Base-by-base conservation (phyloP, 2,329 filamentous ascomycete genomes). In the Sporothrix euskadiensis region DNA sequence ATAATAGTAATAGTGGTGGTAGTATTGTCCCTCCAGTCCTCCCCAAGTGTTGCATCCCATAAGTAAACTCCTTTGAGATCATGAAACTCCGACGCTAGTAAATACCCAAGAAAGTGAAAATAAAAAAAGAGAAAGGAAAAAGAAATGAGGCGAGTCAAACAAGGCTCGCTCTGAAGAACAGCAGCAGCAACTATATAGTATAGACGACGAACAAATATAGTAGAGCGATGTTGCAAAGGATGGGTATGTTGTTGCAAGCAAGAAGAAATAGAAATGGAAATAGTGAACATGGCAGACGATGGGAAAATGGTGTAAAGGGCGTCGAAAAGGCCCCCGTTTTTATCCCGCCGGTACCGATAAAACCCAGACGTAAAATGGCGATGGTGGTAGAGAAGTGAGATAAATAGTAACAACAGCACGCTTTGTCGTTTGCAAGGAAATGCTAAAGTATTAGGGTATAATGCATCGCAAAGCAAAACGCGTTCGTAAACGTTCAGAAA, bases 11-110 rank as follows among this genome's bases (percentile, higher is more conserved):
- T 52, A 47, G 10, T 68, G 35, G 65, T 32, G 19, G 26, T 52
- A 47, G 39, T 49, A 44, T 44, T 47, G 61, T 32, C 47, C 66
- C 19, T 39, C 47, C n/a, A 44, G 32, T 41, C n/a, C 61, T 12
- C 71, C 71, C 30, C n/a, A 26, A 66, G n/a, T 41, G 22, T 44
- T 47, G 65, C 63, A 26, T 69, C 71, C 39, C 19, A 22, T 39
- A 32, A 47, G 14, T 39, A 71, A 71, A 70, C 66, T 41, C 68
- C 73, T 63, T 47, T 57, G 41, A 32, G 30, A 63, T 56, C 41
- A 30, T 61, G 39, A 77, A 76, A 69, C 74, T 81, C 76, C 77
- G 73, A 75, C 77, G 77, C 76, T 78, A 73, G 73, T 75, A 70
- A 49, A 52, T n/a, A 71, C 52, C 57, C 14, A 59, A 44, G 35